phyloP scores from a whole-genome alignment of 2,329 filamentous ascomycete genomes.

The Orbilia quercus region DNA sequence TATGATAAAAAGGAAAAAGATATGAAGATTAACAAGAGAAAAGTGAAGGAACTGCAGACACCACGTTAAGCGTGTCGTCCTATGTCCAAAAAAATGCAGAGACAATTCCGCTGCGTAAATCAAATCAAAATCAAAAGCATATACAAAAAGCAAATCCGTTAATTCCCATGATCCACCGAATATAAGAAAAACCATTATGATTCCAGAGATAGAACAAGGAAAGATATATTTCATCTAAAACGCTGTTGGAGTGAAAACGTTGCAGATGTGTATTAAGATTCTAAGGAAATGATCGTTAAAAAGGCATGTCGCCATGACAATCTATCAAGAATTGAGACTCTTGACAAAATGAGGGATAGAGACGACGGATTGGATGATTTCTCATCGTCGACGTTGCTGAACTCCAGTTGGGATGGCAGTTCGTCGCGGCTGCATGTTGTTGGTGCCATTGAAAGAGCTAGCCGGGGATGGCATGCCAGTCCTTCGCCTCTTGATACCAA shows the following conservation, averaged over 20 bases:
- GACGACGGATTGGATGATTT: not conserved
- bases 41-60: slow-evolving; percentile 36
- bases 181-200: slow-evolving; percentile 40
- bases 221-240: slow-evolving; percentile 55
- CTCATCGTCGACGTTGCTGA: slow-evolving; percentile 50
- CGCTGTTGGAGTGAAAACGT: slow-evolving; percentile 38
- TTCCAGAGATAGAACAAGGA: slow-evolving; percentile 26
- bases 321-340: slow-evolving; percentile 39
- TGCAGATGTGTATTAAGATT: slow-evolving; percentile 53
- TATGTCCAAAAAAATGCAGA: slow-evolving; percentile 35
- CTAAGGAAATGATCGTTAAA: slow-evolving; percentile 53
- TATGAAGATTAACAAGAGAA: slow-evolving; percentile 47
- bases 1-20: slow-evolving; percentile 45
- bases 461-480: slow-evolving; percentile 51
- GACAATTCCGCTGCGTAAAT: slow-evolving; percentile 46
- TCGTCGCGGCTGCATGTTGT: slow-evolving; percentile 46
- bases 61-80: slow-evolving; percentile 52
- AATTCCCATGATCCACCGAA: slow-evolving; percentile 51
- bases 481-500: slow-evolving; percentile 51
- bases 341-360: slow-evolving; percentile 23
- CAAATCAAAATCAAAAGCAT: slow-evolving; percentile 17
- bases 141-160: slow-evolving; percentile 52
- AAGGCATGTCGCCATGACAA: slow-evolving; percentile 47
- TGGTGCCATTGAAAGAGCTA: slow-evolving; percentile 47
- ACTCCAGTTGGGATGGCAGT: slow-evolving; percentile 54